Evolutionary conservation across 768 basidiomycete species (phyloP).

Genomic region (Gloeophyllum trabeum): DNA sequence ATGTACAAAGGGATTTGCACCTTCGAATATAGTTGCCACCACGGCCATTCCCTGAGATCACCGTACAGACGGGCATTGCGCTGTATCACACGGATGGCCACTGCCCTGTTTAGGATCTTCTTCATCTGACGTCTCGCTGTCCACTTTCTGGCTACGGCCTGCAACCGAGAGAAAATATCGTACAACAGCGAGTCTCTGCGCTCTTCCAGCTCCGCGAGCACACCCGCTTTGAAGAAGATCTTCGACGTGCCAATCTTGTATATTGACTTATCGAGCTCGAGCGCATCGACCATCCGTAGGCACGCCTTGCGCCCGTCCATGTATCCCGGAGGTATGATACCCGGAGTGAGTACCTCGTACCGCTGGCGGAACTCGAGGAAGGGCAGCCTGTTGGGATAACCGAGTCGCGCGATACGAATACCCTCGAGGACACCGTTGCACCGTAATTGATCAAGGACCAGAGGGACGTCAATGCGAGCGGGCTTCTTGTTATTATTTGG

Average conservation of each 20-base stretch:
- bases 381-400: constrained; percentile 93
- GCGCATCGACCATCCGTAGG: constrained; percentile 76
- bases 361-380: constrained; percentile 97
- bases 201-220: constrained; percentile 93
- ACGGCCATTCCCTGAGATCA: constrained; percentile 90
- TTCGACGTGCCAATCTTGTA: constrained; percentile 95
- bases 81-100: constrained; percentile 88
- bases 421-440: constrained; percentile 99
- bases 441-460: constrained; percentile 90
- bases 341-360: constrained; percentile 92
- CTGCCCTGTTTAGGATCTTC: constrained; percentile 88
- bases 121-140: constrained; percentile 83
- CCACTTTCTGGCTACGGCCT: constrained; percentile 79
- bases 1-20: constrained; percentile 13
- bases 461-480: constrained; percentile 82
- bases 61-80: constrained; percentile 88
- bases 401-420: constrained; percentile 92
- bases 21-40: constrained; percentile 98
- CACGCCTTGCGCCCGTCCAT: constrained; percentile 98
- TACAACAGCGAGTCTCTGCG: constrained; percentile 79
- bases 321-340: constrained; percentile 87
- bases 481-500: constrained; percentile 90
- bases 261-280: constrained; percentile 76
- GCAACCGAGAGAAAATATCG: constrained; percentile 81
- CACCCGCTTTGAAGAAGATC: constrained; percentile 98